Base-by-base conservation (phyloP, 228 moss, liverwort and hornwort species). In the Sphagnum magellanicum region DNA sequence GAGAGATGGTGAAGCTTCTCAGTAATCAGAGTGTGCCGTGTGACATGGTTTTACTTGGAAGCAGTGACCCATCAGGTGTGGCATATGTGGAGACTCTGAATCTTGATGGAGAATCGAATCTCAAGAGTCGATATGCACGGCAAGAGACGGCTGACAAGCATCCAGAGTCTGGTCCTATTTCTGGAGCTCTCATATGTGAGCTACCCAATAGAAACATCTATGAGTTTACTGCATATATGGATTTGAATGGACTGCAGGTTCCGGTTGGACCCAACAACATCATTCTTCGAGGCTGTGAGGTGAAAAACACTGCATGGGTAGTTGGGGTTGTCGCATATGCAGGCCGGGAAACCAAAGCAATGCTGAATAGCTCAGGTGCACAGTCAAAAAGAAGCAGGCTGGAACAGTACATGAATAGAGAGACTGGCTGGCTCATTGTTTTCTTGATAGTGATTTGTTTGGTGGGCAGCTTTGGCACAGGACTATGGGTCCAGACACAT, bases 291-390 rank as follows among this genome's bases (percentile, higher is more conserved):
- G 95, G 95, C 6, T 96, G 95, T 76, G 91, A 89, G 61, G 53
- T 96, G 58, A 96, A 91, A 58, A 96, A 96, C 71, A 96, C 95
- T 5, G 78, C 92, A 5, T 96, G 95, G 95, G 72, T 87, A 17
- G 68, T 96, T 71, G 95, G 95, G 4, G 92, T 89, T 51, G 95
- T 88, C 63, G 92, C 92, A 47, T 96, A 92, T 76, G 91, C 95
- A 6, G 95, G 95, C 6, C 74, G 81, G 68, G 88, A 96, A 66
- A 96, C 95, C 7, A 96, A 96, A 59, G 92, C 83, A 16, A 90
- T 92, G 91, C 67, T 96, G 67, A 96, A 96, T 63, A 96, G 88
- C 66, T 87, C 88, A 59, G 95, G 95, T 73, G 88, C 89, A 5
- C 95, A 96, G 64, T 84, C 87, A 0, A 96, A 96, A 77, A 71